A percentile compares a stretch with the other conserved stretches of the same genome.
Evolutionary conservation across 2,329 filamentous ascomycete genomes (phyloP).

Genomic region (Aspergillus pseudoterreus): DNA sequence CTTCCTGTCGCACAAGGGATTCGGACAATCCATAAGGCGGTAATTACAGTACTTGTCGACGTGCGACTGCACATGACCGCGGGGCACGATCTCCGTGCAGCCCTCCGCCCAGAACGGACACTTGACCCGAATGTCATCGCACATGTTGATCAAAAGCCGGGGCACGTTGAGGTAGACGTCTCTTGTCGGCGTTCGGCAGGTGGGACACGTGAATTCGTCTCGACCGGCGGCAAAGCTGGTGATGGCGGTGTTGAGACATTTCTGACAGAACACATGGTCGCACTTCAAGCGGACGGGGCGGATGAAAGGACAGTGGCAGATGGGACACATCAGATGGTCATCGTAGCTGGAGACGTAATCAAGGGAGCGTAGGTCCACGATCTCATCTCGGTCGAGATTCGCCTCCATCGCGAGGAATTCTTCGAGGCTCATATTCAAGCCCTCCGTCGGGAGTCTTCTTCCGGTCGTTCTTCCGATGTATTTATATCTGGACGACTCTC

Average conservation of each 20-base stretch:
- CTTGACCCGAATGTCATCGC: constrained; percentile 58
- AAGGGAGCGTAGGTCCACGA: constrained; percentile 54
- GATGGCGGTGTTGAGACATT: constrained; percentile 53
- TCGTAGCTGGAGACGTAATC: constrained; percentile 57
- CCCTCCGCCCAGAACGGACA: constrained; percentile 56
- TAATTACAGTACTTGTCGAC: constrained; percentile 59
- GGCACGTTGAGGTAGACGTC: constrained; percentile 44
- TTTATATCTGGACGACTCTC: neutral
- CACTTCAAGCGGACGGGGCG: constrained; percentile 57
- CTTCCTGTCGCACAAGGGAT: constrained; percentile 47
- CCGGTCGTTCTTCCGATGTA: neutral
- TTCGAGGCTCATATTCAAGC: constrained; percentile 27
- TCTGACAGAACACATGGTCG: constrained; percentile 61
- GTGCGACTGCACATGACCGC: constrained; percentile 57
- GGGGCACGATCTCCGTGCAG: constrained; percentile 51
- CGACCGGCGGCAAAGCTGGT: constrained; percentile 28
- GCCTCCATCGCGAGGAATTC: constrained; percentile 30
- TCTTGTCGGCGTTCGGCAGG: constrained; percentile 49
- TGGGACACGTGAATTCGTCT: constrained; percentile 50
- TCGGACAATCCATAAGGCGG: constrained; percentile 51
- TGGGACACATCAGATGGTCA: constrained; percentile 60
- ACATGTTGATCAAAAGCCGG: constrained; percentile 57
- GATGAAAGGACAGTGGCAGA: constrained; percentile 62
- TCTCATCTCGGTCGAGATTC: constrained; percentile 24
- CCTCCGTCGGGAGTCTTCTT: neutral